Evolutionary conservation across 345 rosid species (phyloP).

Genomic region (Hypericum androsaemum): DNA sequence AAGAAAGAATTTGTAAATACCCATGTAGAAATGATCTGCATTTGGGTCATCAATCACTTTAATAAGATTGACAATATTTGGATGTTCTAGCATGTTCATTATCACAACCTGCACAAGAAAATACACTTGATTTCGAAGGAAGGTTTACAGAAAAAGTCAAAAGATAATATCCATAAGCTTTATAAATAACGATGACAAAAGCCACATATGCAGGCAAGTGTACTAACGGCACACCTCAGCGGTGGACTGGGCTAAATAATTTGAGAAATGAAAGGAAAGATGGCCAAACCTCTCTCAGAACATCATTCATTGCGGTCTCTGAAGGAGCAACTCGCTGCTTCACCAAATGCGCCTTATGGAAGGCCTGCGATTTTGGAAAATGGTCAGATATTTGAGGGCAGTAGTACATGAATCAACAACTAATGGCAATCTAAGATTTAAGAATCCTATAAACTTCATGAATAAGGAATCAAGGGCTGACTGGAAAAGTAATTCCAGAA

Average conservation of each 20-base stretch:
- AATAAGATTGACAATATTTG: slow-evolving; percentile 88
- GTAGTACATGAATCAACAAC: too few relatives aligned
- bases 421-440: too few relatives aligned
- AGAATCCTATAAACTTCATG: too few relatives aligned
- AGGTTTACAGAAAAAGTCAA: too few relatives aligned
- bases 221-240: too few relatives aligned
- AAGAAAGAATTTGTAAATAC: slow-evolving; percentile 28
- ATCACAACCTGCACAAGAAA: slow-evolving; percentile 56
- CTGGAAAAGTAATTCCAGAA: too few relatives aligned
- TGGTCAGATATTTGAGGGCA: too few relatives aligned
- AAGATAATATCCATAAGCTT: too few relatives aligned
- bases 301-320: slow-evolving; percentile 98
- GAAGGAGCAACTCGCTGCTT: slow-evolving; percentile 92
- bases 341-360: slow-evolving; percentile 80
- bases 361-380: slow-evolving; percentile 48
- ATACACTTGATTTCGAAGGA: neutral
- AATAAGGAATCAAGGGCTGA: too few relatives aligned
- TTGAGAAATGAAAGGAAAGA: neutral
- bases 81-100: slow-evolving; percentile 91
- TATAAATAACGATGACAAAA: too few relatives aligned
- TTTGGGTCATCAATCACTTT: slow-evolving; percentile 98
- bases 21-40: slow-evolving; percentile 97
- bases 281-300: slow-evolving; percentile 72
- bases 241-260: too few relatives aligned
- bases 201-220: too few relatives aligned